phyloP scores from a whole-genome alignment of 306 rosid species.

The Castanea mollissima region DNA sequence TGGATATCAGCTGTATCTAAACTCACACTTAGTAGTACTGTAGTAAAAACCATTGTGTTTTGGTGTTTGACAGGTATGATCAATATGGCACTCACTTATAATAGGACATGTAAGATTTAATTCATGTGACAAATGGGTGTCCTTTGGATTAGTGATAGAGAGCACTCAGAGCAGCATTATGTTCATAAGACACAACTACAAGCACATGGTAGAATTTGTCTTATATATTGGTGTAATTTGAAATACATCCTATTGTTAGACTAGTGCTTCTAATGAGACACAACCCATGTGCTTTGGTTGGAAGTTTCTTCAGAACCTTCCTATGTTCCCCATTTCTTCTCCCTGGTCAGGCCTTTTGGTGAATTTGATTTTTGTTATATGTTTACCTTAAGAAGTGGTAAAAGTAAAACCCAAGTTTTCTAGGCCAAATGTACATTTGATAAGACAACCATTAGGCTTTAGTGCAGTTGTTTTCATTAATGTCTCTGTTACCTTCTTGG shows the following conservation, averaged over 20 bases:
- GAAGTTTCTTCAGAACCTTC: neutral
- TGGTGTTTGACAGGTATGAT: neutral
- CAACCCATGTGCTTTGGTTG: neutral
- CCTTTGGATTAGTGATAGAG: too few relatives aligned
- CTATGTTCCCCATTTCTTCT: slow-evolving; percentile 1
- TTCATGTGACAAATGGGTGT: too few relatives aligned
- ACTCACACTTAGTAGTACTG: neutral
- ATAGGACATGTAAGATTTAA: neutral
- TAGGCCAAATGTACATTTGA: neutral
- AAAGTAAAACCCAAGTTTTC: neutral
- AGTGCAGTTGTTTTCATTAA: neutral
- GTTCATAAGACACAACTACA: neutral
- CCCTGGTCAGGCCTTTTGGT: slow-evolving; percentile 4
- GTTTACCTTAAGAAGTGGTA: neutral
- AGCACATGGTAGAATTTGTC: neutral
- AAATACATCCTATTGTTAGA: neutral
- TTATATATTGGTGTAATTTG: neutral
- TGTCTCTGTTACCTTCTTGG: neutral
- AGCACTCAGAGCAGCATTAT: neutral
- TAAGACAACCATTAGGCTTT: too few relatives aligned
- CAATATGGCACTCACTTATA: neutral
- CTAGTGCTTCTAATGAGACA: neutral
- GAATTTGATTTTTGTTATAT: neutral
- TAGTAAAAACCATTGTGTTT: neutral
- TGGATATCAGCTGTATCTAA: too few relatives aligned